These are phyloP conservation scores for Haplosporangium sp. DNA, from an alignment of 371 early-diverging fungal species.

Conservation along the genomic window DNA sequence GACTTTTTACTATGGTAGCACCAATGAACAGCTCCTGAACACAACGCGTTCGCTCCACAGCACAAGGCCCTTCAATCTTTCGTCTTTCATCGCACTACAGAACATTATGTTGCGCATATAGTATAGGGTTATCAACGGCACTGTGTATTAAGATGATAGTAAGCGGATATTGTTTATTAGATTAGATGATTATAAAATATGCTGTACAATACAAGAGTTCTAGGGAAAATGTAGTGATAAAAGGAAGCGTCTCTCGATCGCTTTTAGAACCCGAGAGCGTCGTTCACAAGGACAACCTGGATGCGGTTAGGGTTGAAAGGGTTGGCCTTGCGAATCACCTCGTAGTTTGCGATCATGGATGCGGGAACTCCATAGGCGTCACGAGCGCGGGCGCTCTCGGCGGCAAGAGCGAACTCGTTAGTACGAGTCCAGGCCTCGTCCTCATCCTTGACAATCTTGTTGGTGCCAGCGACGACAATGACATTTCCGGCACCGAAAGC, in stretches of 20 bases:
- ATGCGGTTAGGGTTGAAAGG: conserved; percentile 49
- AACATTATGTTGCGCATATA: too few species aligned
- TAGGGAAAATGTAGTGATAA: background rate
- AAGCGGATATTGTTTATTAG: background rate
- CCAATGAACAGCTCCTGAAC: too few species aligned
- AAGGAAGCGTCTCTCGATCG: background rate
- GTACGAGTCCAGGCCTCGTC: conserved; percentile 54
- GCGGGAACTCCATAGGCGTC: conserved; percentile 56
- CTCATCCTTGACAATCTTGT: conserved; percentile 59
- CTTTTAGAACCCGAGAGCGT: conserved; percentile 53
- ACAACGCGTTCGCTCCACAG: too few species aligned
- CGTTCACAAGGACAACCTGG: conserved; percentile 54
- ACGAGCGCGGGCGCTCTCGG: conserved; percentile 57
- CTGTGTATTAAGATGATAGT: too few species aligned
- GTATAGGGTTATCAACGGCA: too few species aligned
- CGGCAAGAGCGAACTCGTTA: conserved; percentile 47
- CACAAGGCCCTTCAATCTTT: too few species aligned
- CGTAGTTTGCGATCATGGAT: conserved; percentile 47
- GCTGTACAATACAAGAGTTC: background rate
- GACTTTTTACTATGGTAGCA: too few species aligned
- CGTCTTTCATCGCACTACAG: too few species aligned
- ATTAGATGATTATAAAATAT: too few species aligned
- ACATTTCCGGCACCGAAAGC: conserved; percentile 50
- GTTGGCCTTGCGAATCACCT: conserved; percentile 49
- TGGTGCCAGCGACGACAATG: conserved; percentile 54